phyloP scores from a whole-genome alignment of 176 grass and related monocot species.

The Bonia amplexicaulis region DNA sequence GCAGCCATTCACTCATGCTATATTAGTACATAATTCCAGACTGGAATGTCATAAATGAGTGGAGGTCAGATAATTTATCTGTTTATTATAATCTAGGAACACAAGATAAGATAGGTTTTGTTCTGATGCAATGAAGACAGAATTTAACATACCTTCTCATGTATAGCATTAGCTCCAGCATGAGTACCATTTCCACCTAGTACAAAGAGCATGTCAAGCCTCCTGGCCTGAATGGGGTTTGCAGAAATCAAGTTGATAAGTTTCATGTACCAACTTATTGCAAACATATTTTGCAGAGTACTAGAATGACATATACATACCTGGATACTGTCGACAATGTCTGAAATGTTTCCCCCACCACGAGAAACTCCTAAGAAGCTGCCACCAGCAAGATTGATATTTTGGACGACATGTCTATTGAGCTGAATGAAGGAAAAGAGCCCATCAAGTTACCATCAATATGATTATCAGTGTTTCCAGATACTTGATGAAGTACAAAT shows the following conservation, averaged over 20 bases:
- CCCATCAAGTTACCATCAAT: not conserved
- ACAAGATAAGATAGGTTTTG: constrained; percentile 5
- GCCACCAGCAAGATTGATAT: constrained; percentile 96
- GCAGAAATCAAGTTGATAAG: constrained; percentile 20
- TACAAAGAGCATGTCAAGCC: constrained; percentile 94
- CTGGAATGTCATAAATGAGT: not conserved
- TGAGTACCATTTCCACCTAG: constrained; percentile 96
- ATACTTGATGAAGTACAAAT: constrained; percentile 18
- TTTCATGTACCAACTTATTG: not conserved
- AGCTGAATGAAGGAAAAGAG: constrained; percentile 49
- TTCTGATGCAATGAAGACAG: not conserved
- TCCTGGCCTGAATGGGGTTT: constrained; percentile 58
- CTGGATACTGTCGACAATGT: constrained; percentile 96
- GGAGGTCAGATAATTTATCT: not conserved
- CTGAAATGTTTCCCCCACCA: constrained; percentile 60
- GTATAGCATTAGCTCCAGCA: constrained; percentile 91
- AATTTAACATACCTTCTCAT: constrained; percentile 62
- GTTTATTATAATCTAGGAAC: constrained; percentile 3
- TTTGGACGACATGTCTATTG: constrained; percentile 80
- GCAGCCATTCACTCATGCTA: not conserved
- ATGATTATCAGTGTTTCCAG: not conserved
- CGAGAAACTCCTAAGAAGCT: constrained; percentile 94
- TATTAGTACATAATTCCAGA: not conserved
- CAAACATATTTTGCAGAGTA: constrained; percentile 1
- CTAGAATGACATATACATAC: constrained; percentile 37